Evolutionary conservation across 169 alveolate genomes (phyloP).

Genomic region (Perkinsus olseni): DNA sequence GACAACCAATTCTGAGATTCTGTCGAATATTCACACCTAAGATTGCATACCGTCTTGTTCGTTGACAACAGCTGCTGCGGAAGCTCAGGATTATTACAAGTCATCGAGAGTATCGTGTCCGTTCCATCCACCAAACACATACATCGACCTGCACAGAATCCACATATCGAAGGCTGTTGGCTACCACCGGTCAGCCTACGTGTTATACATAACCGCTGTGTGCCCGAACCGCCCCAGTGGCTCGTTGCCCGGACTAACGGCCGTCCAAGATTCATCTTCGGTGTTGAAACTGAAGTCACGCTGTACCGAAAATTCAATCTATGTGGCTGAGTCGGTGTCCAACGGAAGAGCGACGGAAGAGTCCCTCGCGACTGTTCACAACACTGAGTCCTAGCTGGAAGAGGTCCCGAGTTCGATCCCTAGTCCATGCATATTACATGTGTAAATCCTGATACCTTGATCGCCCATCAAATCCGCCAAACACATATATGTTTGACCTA

Average conservation of each 20-base stretch:
- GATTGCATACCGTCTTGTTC: too few relatives aligned
- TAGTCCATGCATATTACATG: too few relatives aligned
- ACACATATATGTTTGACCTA: constrained; percentile 28
- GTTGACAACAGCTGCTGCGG: too few relatives aligned
- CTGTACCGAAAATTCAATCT: too few relatives aligned
- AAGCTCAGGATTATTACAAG: constrained; percentile 30
- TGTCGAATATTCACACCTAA: constrained; percentile 48
- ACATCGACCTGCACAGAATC: constrained; percentile 23
- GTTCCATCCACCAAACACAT: constrained; percentile 73
- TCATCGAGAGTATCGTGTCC: constrained; percentile 73
- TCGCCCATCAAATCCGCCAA: constrained; percentile 55
- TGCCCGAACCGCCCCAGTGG: constrained; percentile 71
- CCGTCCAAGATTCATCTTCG: background rate
- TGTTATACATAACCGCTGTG: constrained; percentile 56
- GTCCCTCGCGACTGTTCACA: too few relatives aligned
- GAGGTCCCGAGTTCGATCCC: too few relatives aligned
- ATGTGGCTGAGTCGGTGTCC: too few relatives aligned
- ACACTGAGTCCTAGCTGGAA: too few relatives aligned
- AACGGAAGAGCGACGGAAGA: too few relatives aligned
- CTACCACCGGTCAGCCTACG: constrained; percentile 1
- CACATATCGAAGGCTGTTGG: background rate
- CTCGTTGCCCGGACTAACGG: constrained; percentile 24
- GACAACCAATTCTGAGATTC: constrained; percentile 30
- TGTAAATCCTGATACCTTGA: constrained; percentile 41
- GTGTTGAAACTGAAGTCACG: background rate